phyloP scores from a whole-genome alignment of 1,284 basidiomycete species.

The Tilletia setariae region DNA sequence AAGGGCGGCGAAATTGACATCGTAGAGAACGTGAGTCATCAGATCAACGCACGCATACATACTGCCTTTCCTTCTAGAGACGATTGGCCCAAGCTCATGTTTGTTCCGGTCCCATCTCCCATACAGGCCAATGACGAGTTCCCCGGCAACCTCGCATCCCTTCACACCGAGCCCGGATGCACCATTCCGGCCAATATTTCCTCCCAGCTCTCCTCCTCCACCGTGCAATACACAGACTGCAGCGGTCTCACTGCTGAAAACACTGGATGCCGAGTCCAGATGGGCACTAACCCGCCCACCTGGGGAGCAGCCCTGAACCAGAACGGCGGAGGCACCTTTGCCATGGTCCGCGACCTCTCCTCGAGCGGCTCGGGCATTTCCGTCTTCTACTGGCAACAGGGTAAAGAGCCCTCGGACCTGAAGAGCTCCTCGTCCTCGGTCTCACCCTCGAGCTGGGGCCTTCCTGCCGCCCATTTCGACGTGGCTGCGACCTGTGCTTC shows the following conservation, averaged over 20 bases:
- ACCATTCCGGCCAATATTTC: constrained; percentile 24
- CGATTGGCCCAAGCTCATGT: background rate
- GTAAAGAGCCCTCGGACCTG: constrained; percentile 34
- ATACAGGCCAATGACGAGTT: constrained; percentile 49
- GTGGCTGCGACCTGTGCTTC: constrained; percentile 34
- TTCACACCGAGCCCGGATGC: constrained; percentile 40
- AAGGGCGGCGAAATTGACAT: constrained; percentile 52
- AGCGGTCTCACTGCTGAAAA: constrained; percentile 30
- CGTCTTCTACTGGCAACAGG: constrained; percentile 47
- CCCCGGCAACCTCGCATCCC: constrained; percentile 31
- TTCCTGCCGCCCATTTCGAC: constrained; percentile 39
- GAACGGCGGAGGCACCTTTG: constrained; percentile 44
- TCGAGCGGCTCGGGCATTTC: constrained; percentile 42
- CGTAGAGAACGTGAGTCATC: constrained; percentile 28
- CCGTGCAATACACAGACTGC: constrained; percentile 38
- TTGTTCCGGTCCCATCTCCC: background rate
- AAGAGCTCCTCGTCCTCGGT: constrained; percentile 26
- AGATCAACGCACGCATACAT: background rate
- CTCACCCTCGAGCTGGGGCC: constrained; percentile 39
- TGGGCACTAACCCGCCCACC: constrained; percentile 34
- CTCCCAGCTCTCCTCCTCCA: constrained; percentile 29
- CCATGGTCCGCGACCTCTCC: constrained; percentile 49
- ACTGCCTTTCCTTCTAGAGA: background rate
- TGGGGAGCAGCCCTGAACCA: constrained; percentile 43
- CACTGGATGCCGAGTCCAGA: constrained; percentile 42